phyloP scores from a whole-genome alignment of 108 stramenopile species.

The Aureococcus anophagefferens region DNA sequence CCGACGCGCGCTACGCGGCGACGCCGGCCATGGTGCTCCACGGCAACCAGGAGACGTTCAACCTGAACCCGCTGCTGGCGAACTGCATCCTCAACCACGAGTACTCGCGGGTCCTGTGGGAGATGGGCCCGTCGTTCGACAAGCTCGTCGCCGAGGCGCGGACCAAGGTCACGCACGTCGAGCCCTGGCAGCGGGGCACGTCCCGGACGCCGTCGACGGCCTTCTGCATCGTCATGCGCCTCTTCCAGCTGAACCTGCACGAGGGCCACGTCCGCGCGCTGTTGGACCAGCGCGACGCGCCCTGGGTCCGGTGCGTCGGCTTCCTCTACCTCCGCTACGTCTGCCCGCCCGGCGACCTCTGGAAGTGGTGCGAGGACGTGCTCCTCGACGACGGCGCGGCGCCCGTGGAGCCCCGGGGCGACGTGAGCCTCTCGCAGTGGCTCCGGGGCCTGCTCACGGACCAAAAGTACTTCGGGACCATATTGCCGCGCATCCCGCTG shows the following conservation, averaged over 20 bases:
- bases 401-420: slow-evolving; percentile 19
- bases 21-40: slow-evolving; percentile 15
- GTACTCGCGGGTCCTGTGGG: slow-evolving; percentile 71
- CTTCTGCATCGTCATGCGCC: slow-evolving; percentile 82
- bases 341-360: slow-evolving; percentile 67
- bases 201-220: slow-evolving; percentile 69
- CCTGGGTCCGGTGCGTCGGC: slow-evolving; percentile 84
- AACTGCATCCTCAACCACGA: slow-evolving; percentile 62
- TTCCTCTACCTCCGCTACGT: slow-evolving; percentile 89
- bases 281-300: slow-evolving; percentile 71
- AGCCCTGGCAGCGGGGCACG: slow-evolving; percentile 74
- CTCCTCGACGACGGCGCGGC: slow-evolving; percentile 66
- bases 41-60: slow-evolving; percentile 61
- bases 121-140: slow-evolving; percentile 69
- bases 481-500: slow-evolving; percentile 83
- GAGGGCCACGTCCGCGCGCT: slow-evolving; percentile 78
- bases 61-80: slow-evolving; percentile 79
- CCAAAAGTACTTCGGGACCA: slow-evolving; percentile 80
- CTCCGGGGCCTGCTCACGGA: slow-evolving; percentile 58
- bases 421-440: slow-evolving; percentile 63
- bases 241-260: slow-evolving; percentile 78
- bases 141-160: slow-evolving; percentile 81
- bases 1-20: neutral
- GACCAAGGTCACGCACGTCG: slow-evolving; percentile 74
- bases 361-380: slow-evolving; percentile 73